Percentiles rank a stretch among this genome's conserved stretches.
Conservation (phyloP, 2,329 filamentous ascomycete genomes). For the Verticillium dahliae region DNA sequence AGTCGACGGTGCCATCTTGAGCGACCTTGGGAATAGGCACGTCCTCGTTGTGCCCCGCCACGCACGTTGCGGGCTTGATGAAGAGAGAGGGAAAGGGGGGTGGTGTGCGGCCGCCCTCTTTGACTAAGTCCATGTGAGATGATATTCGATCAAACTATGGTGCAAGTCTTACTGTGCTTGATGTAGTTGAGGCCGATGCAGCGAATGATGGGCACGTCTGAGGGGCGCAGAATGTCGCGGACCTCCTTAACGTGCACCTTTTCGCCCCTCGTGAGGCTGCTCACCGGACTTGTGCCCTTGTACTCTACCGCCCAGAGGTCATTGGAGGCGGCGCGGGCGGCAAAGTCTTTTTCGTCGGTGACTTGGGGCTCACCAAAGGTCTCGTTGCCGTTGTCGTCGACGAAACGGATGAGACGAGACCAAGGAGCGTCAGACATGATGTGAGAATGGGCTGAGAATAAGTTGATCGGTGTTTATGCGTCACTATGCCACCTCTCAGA, state of each 20-base stretch:
- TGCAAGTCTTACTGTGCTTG: slow-evolving; percentile 22
- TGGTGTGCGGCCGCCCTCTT: slow-evolving; percentile 43
- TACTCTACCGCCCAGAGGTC: slow-evolving; percentile 22
- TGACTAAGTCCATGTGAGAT: slow-evolving; percentile 25
- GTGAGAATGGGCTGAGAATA: neutral
- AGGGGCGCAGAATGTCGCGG: slow-evolving; percentile 19
- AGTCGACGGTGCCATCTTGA: slow-evolving; percentile 38
- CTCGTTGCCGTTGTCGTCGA: slow-evolving; percentile 22
- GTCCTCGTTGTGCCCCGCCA: slow-evolving; percentile 25
- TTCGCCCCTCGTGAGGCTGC: slow-evolving; percentile 15
- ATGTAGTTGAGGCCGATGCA: slow-evolving; percentile 30
- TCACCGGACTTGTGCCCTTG: slow-evolving; percentile 19
- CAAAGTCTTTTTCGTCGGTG: slow-evolving; percentile 17
- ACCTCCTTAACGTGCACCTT: slow-evolving; percentile 24
- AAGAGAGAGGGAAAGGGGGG: slow-evolving; percentile 43
- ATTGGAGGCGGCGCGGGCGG: slow-evolving; percentile 13
- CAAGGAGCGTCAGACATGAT: slow-evolving; percentile 11
- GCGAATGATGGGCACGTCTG: slow-evolving; percentile 26
- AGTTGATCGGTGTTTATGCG: neutral
- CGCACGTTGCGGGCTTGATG: slow-evolving; percentile 39
- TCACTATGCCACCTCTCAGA: neutral
- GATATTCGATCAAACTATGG: neutral
- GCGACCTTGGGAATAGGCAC: slow-evolving; percentile 39
- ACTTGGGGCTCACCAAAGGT: slow-evolving; percentile 26
- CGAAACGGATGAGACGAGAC: slow-evolving; percentile 26